These are phyloP conservation scores for Alternaria hordeiaustralica DNA, from an alignment of 2,329 filamentous ascomycete species.

Conservation along the genomic window DNA sequence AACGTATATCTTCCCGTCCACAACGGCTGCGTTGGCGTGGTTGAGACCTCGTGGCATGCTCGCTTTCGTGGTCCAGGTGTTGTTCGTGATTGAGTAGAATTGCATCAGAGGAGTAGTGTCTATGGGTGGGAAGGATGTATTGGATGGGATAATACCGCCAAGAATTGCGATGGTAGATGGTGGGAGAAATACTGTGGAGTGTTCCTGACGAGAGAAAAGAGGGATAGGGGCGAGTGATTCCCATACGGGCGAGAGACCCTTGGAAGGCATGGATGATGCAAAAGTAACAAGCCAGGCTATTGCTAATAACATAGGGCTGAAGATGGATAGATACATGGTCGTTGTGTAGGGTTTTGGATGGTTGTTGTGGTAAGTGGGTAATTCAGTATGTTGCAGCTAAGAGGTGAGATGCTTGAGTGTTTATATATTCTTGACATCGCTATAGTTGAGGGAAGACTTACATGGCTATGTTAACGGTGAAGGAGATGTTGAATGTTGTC, in stretches of 20 bases:
- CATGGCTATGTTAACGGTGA: neutral
- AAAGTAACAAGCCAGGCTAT: neutral
- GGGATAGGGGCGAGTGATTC: conserved; percentile 23
- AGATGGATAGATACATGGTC: neutral
- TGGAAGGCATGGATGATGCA: neutral
- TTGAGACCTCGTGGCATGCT: conserved; percentile 28
- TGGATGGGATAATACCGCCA: conserved; percentile 28
- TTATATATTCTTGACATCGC: neutral
- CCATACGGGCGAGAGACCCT: conserved; percentile 9
- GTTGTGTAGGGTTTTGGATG: neutral
- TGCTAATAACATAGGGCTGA: neutral
- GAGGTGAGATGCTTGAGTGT: neutral
- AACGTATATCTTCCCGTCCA: conserved; percentile 30
- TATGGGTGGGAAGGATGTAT: conserved; percentile 1
- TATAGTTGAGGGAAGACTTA: neutral
- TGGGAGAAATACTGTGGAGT: conserved; percentile 27
- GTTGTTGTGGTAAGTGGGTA: neutral
- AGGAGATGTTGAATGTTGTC: neutral
- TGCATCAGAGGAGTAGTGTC: conserved; percentile 26
- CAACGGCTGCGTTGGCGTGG: conserved; percentile 32
- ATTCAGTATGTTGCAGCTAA: neutral
- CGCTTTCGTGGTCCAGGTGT: conserved; percentile 27
- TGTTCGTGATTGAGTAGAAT: conserved; percentile 22
- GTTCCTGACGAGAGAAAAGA: conserved; percentile 30
- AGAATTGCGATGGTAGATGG: conserved; percentile 28